These are phyloP conservation scores for Boechera divaricarpa DNA, from an alignment of 345 rosid genomes.

Conservation along the genomic window DNA sequence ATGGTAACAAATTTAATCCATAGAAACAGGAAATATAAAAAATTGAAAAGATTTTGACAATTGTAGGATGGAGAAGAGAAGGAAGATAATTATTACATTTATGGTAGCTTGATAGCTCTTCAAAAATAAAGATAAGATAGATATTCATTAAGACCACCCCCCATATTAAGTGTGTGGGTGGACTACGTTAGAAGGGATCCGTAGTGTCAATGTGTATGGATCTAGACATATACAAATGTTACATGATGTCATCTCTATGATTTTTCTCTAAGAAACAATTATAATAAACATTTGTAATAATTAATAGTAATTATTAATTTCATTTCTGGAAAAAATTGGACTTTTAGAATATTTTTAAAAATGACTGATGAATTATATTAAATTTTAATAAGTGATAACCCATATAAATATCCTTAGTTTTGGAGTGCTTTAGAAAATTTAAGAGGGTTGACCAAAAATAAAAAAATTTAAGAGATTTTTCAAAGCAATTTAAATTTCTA, in stretches of 20 bases:
- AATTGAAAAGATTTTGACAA: constrained; percentile 19
- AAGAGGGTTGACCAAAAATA: neutral
- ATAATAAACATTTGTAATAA: neutral
- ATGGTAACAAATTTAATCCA: neutral
- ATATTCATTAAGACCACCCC: constrained; percentile 16
- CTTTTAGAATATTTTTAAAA: neutral
- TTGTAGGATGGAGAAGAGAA: neutral
- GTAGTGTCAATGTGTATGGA: neutral
- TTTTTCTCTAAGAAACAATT: neutral
- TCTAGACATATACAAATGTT: neutral
- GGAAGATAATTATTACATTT: neutral
- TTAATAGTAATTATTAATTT: neutral
- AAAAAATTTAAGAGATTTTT: neutral
- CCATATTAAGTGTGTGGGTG: constrained; percentile 5
- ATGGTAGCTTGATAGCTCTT: neutral
- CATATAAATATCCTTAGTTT: neutral
- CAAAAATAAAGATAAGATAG: neutral
- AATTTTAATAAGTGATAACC: neutral
- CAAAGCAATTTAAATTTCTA: neutral
- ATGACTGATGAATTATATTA: neutral
- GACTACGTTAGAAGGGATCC: constrained; percentile 1
- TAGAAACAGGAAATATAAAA: constrained; percentile 5
- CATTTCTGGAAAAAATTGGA: neutral
- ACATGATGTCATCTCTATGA: neutral
- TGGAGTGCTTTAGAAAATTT: neutral